Evolutionary conservation across 495 filamentous ascomycete genomes (phyloP).

Genomic region (Entonaema liquescens): DNA sequence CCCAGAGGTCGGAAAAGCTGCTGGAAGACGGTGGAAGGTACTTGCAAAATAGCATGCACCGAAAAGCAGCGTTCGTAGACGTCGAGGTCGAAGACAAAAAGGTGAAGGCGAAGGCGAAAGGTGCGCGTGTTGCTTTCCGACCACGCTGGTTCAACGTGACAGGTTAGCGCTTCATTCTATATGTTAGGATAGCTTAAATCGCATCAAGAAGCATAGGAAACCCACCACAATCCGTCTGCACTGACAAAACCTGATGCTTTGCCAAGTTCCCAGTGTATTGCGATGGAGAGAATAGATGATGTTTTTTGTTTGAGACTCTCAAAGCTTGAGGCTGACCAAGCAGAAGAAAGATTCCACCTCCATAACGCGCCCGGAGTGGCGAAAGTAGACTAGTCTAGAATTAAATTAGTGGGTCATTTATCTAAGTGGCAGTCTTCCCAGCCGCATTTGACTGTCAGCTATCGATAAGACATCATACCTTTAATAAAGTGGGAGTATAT

Average conservation of each 20-base stretch:
- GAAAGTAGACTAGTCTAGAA: conserved; percentile 10
- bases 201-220: conserved; percentile 8
- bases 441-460: background rate
- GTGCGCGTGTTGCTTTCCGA: conserved; percentile 6
- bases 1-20: background rate
- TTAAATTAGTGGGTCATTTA: background rate
- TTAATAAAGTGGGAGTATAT: background rate
- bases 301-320: conserved; percentile 31
- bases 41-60: background rate
- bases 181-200: background rate
- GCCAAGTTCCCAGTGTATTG: conserved; percentile 3
- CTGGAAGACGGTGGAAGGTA: background rate
- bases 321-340: conserved; percentile 33
- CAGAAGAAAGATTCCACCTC: conserved; percentile 22
- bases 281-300: conserved; percentile 14
- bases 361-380: conserved; percentile 13
- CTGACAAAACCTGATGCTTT: conserved; percentile 16
- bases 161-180: conserved; percentile 14
- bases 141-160: background rate
- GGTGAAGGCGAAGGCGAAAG: conserved; percentile 6
- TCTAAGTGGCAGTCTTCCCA: background rate
- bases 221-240: conserved; percentile 17
- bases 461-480: background rate
- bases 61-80: background rate
- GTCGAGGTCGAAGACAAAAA: background rate